Percentiles rank a stretch among this genome's conserved stretches.
These are phyloP conservation scores for Podaxis sp. DNA, from an alignment of 768 basidiomycete species.

Conservation along the genomic window DNA sequence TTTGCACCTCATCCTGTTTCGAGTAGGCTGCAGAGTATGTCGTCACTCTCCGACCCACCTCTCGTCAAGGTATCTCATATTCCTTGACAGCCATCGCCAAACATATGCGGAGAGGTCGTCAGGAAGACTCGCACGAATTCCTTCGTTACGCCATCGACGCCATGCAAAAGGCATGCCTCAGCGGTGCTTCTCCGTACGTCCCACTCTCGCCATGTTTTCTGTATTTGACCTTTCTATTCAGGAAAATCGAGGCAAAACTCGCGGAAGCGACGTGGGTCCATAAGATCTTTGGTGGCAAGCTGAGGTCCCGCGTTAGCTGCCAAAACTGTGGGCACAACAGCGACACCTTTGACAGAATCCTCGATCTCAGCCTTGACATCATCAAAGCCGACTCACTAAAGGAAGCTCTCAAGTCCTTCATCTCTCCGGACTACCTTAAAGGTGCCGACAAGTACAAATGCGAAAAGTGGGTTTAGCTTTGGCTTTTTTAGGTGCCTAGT, in stretches of 20 bases:
- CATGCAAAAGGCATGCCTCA: constrained; percentile 81
- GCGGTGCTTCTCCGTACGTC: constrained; percentile 68
- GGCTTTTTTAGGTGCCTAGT: not conserved
- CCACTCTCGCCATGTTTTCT: not conserved
- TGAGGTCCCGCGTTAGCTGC: constrained; percentile 92
- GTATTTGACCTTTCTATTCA: constrained; percentile 27
- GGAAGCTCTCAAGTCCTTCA: constrained; percentile 78
- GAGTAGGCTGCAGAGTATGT: constrained; percentile 67
- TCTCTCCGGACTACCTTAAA: constrained; percentile 77
- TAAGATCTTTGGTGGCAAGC: constrained; percentile 87
- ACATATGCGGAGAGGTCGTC: constrained; percentile 85
- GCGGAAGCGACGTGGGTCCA: constrained; percentile 94
- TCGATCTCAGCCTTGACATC: constrained; percentile 94
- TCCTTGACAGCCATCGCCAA: constrained; percentile 76
- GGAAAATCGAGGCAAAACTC: constrained; percentile 68
- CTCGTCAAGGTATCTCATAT: constrained; percentile 13
- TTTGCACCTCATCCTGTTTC: constrained; percentile 70
- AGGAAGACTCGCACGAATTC: constrained; percentile 98
- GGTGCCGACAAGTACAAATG: constrained; percentile 98
- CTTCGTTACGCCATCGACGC: constrained; percentile 92
- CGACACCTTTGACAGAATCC: constrained; percentile 94
- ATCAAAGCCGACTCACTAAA: constrained; percentile 57
- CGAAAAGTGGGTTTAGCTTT: constrained; percentile 75
- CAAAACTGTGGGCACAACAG: constrained; percentile 78
- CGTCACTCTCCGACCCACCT: not conserved